Conservation (phyloP, 1,284 basidiomycete species). For the Malassezia sp. region DNA sequence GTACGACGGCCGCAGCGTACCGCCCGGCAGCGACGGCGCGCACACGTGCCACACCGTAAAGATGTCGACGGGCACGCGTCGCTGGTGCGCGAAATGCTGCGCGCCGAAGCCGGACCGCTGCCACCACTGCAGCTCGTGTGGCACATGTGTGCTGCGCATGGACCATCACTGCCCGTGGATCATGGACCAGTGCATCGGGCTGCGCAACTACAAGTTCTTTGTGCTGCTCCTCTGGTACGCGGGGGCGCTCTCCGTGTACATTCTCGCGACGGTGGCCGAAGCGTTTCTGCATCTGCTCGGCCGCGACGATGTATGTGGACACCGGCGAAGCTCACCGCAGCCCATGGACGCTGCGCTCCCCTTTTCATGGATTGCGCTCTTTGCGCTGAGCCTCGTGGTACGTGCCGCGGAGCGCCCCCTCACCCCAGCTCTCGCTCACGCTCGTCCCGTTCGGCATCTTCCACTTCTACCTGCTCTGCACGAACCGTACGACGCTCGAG, state of each 20-base stretch:
- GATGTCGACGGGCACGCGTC: conserved; percentile 24
- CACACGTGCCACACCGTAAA: conserved; percentile 20
- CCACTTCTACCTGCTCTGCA: conserved; percentile 42
- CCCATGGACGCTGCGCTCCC: conserved; percentile 42
- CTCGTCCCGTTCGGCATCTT: conserved; percentile 35
- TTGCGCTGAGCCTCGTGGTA: conserved; percentile 11
- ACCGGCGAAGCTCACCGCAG: conserved; percentile 28
- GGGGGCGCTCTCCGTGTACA: background rate
- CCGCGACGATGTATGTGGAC: background rate
- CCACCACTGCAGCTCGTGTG: conserved; percentile 66
- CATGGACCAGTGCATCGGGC: conserved; percentile 62
- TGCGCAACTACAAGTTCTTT: conserved; percentile 70
- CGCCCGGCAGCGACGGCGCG: background rate
- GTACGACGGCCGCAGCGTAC: background rate
- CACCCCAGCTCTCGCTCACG: conserved; percentile 14
- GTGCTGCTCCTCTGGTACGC: conserved; percentile 61
- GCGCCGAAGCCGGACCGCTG: conserved; percentile 60
- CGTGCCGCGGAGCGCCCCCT: background rate
- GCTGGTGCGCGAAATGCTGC: conserved; percentile 43
- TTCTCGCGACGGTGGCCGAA: conserved; percentile 1
- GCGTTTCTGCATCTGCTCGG: background rate
- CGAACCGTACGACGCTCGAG: conserved; percentile 47
- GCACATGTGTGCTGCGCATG: conserved; percentile 60
- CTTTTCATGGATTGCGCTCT: conserved; percentile 42
- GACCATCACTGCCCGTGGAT: conserved; percentile 64